A percentile compares a stretch with the other conserved stretches of the same genome.
phyloP scores from a whole-genome alignment of 139 green algal species.

The Limnomonas spitsbergensis region DNA sequence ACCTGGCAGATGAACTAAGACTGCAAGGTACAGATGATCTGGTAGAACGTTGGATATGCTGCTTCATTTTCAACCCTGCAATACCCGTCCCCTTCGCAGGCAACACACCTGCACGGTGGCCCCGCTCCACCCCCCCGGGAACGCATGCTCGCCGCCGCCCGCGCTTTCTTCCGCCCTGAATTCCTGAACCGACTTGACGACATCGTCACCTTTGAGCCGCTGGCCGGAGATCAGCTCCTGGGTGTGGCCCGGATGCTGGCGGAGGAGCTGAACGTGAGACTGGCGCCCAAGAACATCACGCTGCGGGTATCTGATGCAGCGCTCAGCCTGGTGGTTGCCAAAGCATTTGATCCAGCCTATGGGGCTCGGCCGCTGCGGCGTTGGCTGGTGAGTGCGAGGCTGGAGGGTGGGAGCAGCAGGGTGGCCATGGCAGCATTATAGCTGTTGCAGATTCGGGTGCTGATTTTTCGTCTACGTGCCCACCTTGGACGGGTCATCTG shows the following conservation, averaged over 20 bases:
- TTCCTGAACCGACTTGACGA: constrained; percentile 89
- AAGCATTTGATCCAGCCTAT: constrained; percentile 49
- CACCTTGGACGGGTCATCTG: no score
- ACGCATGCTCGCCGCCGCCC: constrained; percentile 20
- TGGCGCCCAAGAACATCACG: constrained; percentile 61
- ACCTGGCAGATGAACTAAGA: no score
- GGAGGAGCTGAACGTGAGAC: constrained; percentile 59
- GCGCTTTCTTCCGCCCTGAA: constrained; percentile 59
- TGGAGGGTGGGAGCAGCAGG: constrained; percentile 4
- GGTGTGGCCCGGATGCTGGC: constrained; percentile 71
- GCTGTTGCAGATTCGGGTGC: constrained; percentile 43
- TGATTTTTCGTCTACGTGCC: no score
- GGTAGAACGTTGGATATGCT: no score
- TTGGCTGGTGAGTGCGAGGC: constrained; percentile 61
- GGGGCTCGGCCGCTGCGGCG: constrained; percentile 74
- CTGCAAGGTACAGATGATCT: no score
- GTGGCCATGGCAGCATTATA: not conserved
- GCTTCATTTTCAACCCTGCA: no score
- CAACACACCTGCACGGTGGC: no score
- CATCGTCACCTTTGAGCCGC: constrained; percentile 83
- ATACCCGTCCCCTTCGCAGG: no score
- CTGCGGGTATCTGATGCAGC: constrained; percentile 53
- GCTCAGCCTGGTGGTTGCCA: constrained; percentile 46
- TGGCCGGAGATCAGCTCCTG: constrained; percentile 61
- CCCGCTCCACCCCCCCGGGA: not conserved